Evolutionary conservation across 2,329 filamentous ascomycete species (phyloP).

Genomic region (Arthrobotrys musiformis): DNA sequence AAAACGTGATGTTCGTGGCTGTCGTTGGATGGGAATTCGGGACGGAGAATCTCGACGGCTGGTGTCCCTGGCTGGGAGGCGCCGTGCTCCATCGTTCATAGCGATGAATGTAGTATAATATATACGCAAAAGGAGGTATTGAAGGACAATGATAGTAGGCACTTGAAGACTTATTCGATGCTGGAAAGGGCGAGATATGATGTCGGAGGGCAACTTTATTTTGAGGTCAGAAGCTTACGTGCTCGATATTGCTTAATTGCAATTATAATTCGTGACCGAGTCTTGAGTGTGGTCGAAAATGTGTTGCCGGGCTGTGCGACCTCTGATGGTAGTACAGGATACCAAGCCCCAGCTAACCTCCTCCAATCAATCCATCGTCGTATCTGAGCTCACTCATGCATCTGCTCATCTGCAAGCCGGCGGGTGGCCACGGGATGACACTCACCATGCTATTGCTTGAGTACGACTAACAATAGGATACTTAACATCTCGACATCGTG

Average conservation of each 20-base stretch:
- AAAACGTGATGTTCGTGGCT: neutral
- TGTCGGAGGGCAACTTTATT: slow-evolving; percentile 20
- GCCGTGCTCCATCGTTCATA: slow-evolving; percentile 21
- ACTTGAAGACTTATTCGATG: too few relatives aligned
- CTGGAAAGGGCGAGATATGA: too few relatives aligned
- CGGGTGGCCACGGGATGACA: too few relatives aligned
- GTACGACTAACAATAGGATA: too few relatives aligned
- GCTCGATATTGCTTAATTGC: slow-evolving; percentile 7
- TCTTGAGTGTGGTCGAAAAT: slow-evolving; percentile 21
- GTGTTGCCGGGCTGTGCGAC: slow-evolving; percentile 18
- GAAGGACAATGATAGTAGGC: neutral
- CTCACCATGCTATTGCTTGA: too few relatives aligned
- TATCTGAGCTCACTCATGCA: neutral
- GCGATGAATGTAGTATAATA: neutral
- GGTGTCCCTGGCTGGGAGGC: slow-evolving; percentile 20
- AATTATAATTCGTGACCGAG: too few relatives aligned
- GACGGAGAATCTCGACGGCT: slow-evolving; percentile 4
- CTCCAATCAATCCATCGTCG: neutral
- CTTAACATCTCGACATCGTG: neutral
- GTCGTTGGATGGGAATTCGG: neutral
- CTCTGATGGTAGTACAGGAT: neutral
- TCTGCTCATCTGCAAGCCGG: too few relatives aligned
- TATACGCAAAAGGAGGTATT: neutral
- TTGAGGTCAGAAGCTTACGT: neutral
- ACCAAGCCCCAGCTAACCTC: neutral